phyloP scores from a whole-genome alignment of 352 stramenopile species.

The Phytophthora fragariae region DNA sequence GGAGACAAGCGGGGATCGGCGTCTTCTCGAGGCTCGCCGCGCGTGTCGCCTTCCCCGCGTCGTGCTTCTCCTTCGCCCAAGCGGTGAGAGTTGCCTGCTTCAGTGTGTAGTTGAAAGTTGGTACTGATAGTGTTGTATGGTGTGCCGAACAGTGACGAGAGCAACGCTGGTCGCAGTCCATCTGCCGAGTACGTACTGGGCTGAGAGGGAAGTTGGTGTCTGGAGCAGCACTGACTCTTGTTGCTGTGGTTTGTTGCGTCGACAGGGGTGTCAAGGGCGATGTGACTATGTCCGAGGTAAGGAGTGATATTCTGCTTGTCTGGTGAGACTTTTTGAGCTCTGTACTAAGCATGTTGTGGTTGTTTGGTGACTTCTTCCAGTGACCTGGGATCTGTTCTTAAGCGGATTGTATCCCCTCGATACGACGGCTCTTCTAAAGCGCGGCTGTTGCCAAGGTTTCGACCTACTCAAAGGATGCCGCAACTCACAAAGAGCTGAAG shows the following conservation, averaged over 20 bases:
- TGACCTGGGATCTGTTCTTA: slow-evolving; percentile 27
- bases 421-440: not conserved
- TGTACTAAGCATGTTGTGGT: slow-evolving; percentile 1
- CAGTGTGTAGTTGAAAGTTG: not conserved
- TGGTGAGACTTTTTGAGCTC: too few species aligned
- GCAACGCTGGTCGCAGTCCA: slow-evolving; percentile 23
- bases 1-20: slow-evolving; percentile 16
- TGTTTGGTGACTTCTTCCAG: slow-evolving; percentile 22
- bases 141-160: slow-evolving; percentile 11
- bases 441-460: slow-evolving; percentile 3
- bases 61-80: slow-evolving; percentile 33
- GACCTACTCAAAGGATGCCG: slow-evolving; percentile 9
- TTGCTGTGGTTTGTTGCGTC: slow-evolving; percentile 3
- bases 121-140: not conserved
- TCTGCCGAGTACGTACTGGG: slow-evolving; percentile 27
- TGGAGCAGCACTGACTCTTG: not conserved
- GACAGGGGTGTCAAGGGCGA: slow-evolving; percentile 19
- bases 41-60: slow-evolving; percentile 20
- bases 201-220: not conserved
- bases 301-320: too few species aligned
- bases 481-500: slow-evolving; percentile 21
- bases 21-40: slow-evolving; percentile 29
- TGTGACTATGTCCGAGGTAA: slow-evolving; percentile 36
- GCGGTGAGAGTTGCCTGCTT: slow-evolving; percentile 20
- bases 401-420: slow-evolving; percentile 5